A percentile compares a stretch with the other conserved stretches of the same genome.
phyloP scores from a whole-genome alignment of 805 yeast genomes.

The Wickerhamomyces ciferrii region DNA sequence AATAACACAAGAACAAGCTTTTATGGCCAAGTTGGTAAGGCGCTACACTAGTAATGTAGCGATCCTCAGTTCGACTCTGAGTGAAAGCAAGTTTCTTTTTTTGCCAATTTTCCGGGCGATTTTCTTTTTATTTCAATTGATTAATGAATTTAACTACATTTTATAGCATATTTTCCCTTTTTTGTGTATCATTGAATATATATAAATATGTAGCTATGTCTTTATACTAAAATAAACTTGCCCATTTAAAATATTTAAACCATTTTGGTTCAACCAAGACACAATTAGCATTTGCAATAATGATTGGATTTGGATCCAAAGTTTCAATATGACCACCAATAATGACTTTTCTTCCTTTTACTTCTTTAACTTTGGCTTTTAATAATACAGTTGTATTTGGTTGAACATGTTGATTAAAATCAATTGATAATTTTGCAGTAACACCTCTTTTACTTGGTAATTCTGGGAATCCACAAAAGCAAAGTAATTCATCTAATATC shows the following conservation, averaged over 20 bases:
- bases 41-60: conserved; percentile 63
- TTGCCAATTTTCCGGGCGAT: too few species aligned
- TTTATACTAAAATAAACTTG: conserved; percentile 30
- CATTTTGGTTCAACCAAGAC: conserved; percentile 82
- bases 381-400: conserved; percentile 64
- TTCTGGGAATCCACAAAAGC: conserved; percentile 78
- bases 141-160: neutral
- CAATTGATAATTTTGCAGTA: conserved; percentile 69
- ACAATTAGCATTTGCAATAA: conserved; percentile 61
- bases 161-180: neutral
- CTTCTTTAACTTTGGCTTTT: conserved; percentile 57
- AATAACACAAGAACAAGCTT: conserved; percentile 23
- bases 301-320: conserved; percentile 32
- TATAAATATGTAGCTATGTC: neutral
- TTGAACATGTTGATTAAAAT: conserved; percentile 43
- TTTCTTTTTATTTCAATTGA: neutral
- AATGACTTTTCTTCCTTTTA: conserved; percentile 76
- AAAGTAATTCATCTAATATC: conserved; percentile 77
- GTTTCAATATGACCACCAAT: conserved; percentile 65
- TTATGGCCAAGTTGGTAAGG: conserved; percentile 68
- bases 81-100: neutral
- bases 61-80: conserved; percentile 1
- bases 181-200: neutral
- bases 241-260: conserved; percentile 68
- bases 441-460: conserved; percentile 84